Evolutionary conservation across 345 rosid species (phyloP).

Genomic region (Litchi chinensis): DNA sequence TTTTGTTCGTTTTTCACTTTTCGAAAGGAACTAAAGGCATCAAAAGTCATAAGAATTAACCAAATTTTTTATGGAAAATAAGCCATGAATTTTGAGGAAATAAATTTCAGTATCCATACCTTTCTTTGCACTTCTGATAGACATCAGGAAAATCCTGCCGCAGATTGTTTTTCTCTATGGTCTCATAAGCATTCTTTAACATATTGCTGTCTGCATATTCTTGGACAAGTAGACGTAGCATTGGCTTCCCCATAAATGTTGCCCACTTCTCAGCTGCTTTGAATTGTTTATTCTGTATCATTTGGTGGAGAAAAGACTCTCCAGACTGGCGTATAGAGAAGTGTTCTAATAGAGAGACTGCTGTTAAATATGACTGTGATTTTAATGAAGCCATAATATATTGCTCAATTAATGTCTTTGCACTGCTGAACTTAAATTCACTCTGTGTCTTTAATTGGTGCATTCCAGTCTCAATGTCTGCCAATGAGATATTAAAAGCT

Average conservation of each 20-base stretch:
- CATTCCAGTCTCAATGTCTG: slow-evolving; percentile 57
- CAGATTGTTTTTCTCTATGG: slow-evolving; percentile 75
- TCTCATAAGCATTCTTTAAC: slow-evolving; percentile 70
- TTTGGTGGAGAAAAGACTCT: slow-evolving; percentile 65
- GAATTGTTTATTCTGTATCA: slow-evolving; percentile 71
- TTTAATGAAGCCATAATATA: slow-evolving; percentile 58
- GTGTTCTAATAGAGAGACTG: slow-evolving; percentile 76
- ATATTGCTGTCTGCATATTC: slow-evolving; percentile 73
- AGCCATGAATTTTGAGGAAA: background rate
- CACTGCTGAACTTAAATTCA: slow-evolving; percentile 34
- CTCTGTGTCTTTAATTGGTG: slow-evolving; percentile 32
- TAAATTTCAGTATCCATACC: slow-evolving; percentile 40
- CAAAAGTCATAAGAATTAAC: background rate
- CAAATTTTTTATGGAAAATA: slow-evolving; percentile 3
- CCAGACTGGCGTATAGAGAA: slow-evolving; percentile 79
- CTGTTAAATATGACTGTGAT: slow-evolving; percentile 68
- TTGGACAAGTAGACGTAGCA: slow-evolving; percentile 67
- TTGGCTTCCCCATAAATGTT: slow-evolving; percentile 79
- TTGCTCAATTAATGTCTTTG: slow-evolving; percentile 52
- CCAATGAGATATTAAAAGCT: slow-evolving; percentile 56
- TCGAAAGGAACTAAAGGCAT: background rate
- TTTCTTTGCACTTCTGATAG: slow-evolving; percentile 74
- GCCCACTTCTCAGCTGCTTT: slow-evolving; percentile 97
- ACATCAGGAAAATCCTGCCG: slow-evolving; percentile 70
- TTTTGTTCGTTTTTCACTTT: slow-evolving; percentile 10